Conservation (phyloP, 495 filamentous ascomycete genomes). For the Talaromyces liani region DNA sequence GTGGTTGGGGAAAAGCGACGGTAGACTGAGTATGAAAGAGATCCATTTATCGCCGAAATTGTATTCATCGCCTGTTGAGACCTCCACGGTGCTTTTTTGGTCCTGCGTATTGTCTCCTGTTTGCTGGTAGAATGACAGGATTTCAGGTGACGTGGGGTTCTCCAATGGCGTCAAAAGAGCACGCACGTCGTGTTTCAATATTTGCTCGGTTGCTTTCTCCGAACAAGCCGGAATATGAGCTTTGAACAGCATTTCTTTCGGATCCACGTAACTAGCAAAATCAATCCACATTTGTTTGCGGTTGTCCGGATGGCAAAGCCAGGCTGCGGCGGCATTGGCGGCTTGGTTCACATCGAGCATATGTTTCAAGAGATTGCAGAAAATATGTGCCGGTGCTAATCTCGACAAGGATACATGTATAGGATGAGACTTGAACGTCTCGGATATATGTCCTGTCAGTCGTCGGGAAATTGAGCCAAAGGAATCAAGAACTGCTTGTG, state of each 20-base stretch:
- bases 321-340: slow-evolving; percentile 49
- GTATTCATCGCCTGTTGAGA: slow-evolving; percentile 33
- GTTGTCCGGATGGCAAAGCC: slow-evolving; percentile 41
- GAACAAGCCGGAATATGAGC: slow-evolving; percentile 37
- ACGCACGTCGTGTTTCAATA: slow-evolving; percentile 68
- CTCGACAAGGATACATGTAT: slow-evolving; percentile 78
- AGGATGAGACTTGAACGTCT: slow-evolving; percentile 74
- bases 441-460: slow-evolving; percentile 66
- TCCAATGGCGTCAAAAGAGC: slow-evolving; percentile 50
- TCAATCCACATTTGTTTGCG: slow-evolving; percentile 82
- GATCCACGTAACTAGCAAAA: slow-evolving; percentile 74
- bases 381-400: slow-evolving; percentile 79
- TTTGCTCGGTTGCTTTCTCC: slow-evolving; percentile 46
- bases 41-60: slow-evolving; percentile 83
- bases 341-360: slow-evolving; percentile 85
- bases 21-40: slow-evolving; percentile 67
- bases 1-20: slow-evolving; percentile 66
- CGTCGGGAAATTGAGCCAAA: slow-evolving; percentile 76
- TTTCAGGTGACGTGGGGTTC: slow-evolving; percentile 22
- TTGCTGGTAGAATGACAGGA: slow-evolving; percentile 31
- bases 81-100: slow-evolving; percentile 30
- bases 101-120: slow-evolving; percentile 26
- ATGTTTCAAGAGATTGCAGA: slow-evolving; percentile 75
- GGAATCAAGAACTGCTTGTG: slow-evolving; percentile 71
- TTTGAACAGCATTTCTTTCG: slow-evolving; percentile 41